Conservation (phyloP, 31 red algal species). For the Porphyra umbilicalis region DNA sequence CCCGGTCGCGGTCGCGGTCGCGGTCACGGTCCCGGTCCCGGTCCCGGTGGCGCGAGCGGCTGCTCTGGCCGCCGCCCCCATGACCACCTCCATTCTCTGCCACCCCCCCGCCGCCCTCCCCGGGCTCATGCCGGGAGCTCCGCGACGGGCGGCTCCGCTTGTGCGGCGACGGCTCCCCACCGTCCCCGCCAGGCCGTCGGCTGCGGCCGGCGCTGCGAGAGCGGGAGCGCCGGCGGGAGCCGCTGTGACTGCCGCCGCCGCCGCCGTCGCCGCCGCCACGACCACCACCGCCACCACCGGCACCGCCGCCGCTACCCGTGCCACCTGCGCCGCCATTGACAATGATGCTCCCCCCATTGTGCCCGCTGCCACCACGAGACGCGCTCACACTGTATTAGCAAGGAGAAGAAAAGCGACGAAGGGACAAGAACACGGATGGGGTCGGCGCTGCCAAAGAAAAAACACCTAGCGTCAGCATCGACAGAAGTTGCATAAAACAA, state of each 20-base stretch:
- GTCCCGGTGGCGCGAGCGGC: not conserved
- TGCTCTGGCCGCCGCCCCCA: not conserved
- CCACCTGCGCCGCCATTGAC: not conserved
- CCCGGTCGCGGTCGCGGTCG: not conserved
- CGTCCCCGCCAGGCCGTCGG: not conserved
- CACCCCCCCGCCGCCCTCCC: not conserved
- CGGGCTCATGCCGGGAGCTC: not conserved
- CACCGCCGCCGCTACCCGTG: no score
- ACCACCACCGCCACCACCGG: no score
- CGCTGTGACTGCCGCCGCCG: not conserved
- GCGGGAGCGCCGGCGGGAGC: not conserved
- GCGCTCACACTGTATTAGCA: not conserved
- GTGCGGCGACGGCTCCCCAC: not conserved
- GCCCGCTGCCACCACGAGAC: no score
- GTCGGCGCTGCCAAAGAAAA: not conserved
- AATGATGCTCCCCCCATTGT: not conserved
- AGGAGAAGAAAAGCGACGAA: no score
- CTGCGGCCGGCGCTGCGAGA: not conserved
- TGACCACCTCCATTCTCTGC: not conserved
- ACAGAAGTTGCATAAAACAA: no score
- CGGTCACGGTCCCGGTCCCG: not conserved
- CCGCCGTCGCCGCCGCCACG: not conserved
- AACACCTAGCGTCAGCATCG: not conserved
- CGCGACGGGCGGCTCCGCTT: not conserved
- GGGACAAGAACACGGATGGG: no score